These are phyloP conservation scores for Saccharomyces kudriavzevii DNA, from an alignment of 805 yeast genomes.

Conservation along the genomic window DNA sequence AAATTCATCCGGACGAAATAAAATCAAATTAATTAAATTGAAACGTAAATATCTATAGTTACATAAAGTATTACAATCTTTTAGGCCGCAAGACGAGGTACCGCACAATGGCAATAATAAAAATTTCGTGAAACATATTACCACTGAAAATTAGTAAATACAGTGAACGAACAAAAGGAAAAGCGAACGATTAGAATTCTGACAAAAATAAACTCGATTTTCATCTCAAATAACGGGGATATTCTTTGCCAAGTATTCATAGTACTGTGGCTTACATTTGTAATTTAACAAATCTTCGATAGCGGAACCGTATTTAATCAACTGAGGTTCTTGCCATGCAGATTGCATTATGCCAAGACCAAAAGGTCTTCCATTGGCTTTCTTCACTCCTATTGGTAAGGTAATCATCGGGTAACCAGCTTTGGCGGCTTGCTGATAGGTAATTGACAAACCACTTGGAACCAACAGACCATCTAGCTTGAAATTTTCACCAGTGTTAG, in stretches of 20 bases:
- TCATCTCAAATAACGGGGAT: conserved; percentile 12
- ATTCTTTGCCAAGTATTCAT: conserved; percentile 21
- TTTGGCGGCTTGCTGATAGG: conserved; percentile 28
- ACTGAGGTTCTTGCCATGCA: conserved; percentile 24
- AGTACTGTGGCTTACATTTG: conserved; percentile 18
- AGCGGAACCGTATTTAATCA: conserved; percentile 27
- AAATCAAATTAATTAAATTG: too few relatives aligned
- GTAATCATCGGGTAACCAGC: conserved; percentile 28
- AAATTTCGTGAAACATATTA: neutral
- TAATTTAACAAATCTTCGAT: conserved; percentile 21
- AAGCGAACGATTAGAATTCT: neutral
- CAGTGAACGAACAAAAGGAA: neutral
- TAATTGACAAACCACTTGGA: conserved; percentile 19
- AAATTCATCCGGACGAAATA: too few relatives aligned
- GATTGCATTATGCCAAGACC: conserved; percentile 27
- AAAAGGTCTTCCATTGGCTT: conserved; percentile 20
- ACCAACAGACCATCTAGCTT: conserved; percentile 21
- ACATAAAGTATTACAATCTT: too few relatives aligned
- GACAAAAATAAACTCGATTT: neutral
- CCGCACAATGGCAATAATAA: neutral
- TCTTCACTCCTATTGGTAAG: conserved; percentile 19
- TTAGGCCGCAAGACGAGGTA: too few relatives aligned
- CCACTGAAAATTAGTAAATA: neutral
- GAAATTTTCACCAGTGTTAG: conserved; percentile 19
- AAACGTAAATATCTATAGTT: too few relatives aligned